A percentile compares a stretch with the other conserved stretches of the same genome.
Conservation (phyloP, 2,329 filamentous ascomycete genomes). For the Sporothrix euskadiensis region DNA sequence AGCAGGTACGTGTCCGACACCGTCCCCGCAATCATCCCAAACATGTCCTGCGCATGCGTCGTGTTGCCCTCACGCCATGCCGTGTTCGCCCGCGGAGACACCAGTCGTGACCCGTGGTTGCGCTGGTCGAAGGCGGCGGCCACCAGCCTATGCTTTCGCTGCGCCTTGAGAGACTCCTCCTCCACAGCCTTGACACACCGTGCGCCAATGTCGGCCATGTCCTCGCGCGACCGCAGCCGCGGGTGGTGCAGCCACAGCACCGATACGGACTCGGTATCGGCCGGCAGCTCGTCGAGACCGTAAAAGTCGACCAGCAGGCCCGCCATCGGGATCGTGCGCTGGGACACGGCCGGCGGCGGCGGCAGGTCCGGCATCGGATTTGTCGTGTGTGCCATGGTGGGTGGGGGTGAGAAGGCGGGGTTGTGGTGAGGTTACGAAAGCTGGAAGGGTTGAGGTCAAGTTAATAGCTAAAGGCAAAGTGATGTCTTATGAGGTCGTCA, state of each 20-base stretch:
- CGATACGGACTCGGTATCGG: conserved; percentile 57
- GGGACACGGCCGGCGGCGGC: conserved; percentile 57
- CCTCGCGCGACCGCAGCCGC: conserved; percentile 66
- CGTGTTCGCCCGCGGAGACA: conserved; percentile 68
- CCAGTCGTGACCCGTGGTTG: conserved; percentile 78
- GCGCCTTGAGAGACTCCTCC: conserved; percentile 37
- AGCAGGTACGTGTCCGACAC: conserved; percentile 73
- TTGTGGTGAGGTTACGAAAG: background rate
- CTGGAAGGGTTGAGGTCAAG: background rate
- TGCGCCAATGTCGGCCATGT: conserved; percentile 75
- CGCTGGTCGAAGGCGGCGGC: conserved; percentile 87
- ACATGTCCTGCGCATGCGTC: conserved; percentile 90
- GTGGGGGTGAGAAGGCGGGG: background rate
- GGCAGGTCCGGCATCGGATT: conserved; percentile 37
- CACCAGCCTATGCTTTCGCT: conserved; percentile 53
- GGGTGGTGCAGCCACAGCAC: conserved; percentile 93
- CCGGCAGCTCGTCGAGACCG: conserved; percentile 70
- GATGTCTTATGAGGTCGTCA: background rate
- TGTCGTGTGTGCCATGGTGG: conserved; percentile 28
- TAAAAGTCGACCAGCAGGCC: conserved; percentile 79
- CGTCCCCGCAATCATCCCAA: conserved; percentile 70
- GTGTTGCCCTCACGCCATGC: conserved; percentile 78
- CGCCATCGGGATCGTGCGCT: conserved; percentile 68
- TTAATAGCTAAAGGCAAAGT: background rate
- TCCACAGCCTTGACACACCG: conserved; percentile 70